Percentiles rank a stretch among this genome's conserved stretches.
phyloP scores from a whole-genome alignment of 768 basidiomycete species.

The Tricholoma terreum region DNA sequence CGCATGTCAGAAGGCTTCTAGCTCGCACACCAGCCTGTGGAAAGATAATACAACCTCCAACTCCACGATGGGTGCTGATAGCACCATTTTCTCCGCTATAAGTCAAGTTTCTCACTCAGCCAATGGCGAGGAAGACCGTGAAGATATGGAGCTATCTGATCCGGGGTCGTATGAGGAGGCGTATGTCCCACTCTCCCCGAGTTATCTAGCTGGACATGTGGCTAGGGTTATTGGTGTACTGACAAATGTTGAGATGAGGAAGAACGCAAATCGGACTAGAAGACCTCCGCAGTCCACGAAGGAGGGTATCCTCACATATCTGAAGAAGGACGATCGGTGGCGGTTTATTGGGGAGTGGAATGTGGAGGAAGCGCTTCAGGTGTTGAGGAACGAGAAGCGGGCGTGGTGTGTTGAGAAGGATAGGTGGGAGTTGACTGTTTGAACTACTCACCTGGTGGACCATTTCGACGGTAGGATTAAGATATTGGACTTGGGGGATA shows the following conservation, averaged over 20 bases:
- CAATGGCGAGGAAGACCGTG: slow-evolving; percentile 31
- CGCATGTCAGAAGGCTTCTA: slow-evolving; percentile 22
- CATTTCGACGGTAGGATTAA: no score
- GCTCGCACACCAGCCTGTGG: slow-evolving; percentile 45
- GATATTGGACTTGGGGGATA: background rate
- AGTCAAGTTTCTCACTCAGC: slow-evolving; percentile 5
- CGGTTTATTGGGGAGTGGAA: slow-evolving; percentile 59
- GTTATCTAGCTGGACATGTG: slow-evolving; percentile 46
- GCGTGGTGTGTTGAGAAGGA: slow-evolving; percentile 36
- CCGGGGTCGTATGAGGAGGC: slow-evolving; percentile 59
- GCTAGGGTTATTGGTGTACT: slow-evolving; percentile 42
- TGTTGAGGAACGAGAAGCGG: slow-evolving; percentile 38
- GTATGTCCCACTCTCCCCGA: slow-evolving; percentile 59
- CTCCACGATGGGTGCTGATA: slow-evolving; percentile 24
- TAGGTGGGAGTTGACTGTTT: slow-evolving; percentile 38
- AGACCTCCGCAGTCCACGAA: slow-evolving; percentile 29
- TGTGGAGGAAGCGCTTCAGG: slow-evolving; percentile 56
- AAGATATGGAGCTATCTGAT: slow-evolving; percentile 55
- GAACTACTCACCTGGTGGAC: background rate
- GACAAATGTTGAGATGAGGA: slow-evolving; percentile 7
- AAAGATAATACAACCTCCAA: slow-evolving; percentile 32
- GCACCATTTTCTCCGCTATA: slow-evolving; percentile 28
- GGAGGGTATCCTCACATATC: slow-evolving; percentile 42
- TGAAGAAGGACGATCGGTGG: slow-evolving; percentile 66
- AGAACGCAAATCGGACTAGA: slow-evolving; percentile 7